These are phyloP conservation scores for Lepidopterella palustris DNA, from an alignment of 495 filamentous ascomycete species.

Conservation along the genomic window DNA sequence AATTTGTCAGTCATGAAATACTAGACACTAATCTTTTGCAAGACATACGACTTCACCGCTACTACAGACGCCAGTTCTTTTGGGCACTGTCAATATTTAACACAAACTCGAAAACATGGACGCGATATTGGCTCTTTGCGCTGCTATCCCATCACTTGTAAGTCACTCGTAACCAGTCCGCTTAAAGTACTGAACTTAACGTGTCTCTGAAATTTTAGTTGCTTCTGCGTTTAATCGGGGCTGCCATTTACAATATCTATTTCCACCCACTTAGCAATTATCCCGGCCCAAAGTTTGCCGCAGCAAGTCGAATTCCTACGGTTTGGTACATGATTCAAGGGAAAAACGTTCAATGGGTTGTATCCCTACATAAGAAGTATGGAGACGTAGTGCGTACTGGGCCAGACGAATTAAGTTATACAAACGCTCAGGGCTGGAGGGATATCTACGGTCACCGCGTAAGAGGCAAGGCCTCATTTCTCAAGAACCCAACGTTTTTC, in stretches of 20 bases:
- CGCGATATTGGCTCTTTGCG: too few species aligned
- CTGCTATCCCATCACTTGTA: too few species aligned
- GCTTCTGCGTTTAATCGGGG: too few species aligned
- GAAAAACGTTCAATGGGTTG: not conserved
- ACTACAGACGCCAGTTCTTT: too few species aligned
- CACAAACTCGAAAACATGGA: too few species aligned
- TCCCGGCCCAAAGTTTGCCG: conserved; percentile 40
- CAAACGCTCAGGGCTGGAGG: conserved; percentile 44
- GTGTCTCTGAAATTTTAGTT: too few species aligned
- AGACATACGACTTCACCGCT: too few species aligned
- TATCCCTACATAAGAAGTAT: conserved; percentile 31
- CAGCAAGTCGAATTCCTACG: conserved; percentile 18
- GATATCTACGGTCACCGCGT: conserved; percentile 50
- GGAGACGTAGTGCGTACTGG: conserved; percentile 50
- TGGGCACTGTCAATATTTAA: too few species aligned
- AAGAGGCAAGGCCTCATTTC: conserved; percentile 28
- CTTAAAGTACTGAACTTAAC: too few species aligned
- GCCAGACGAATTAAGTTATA: conserved; percentile 52
- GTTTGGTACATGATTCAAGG: conserved; percentile 8
- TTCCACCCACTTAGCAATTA: conserved; percentile 42
- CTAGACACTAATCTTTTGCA: too few species aligned
- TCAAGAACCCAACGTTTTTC: conserved; percentile 38
- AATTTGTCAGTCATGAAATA: too few species aligned
- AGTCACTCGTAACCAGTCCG: too few species aligned
- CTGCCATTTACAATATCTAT: conserved; percentile 44